Conservation (phyloP, 2,329 filamentous ascomycete genomes). For the Proliferodiscus dingleyae region DNA sequence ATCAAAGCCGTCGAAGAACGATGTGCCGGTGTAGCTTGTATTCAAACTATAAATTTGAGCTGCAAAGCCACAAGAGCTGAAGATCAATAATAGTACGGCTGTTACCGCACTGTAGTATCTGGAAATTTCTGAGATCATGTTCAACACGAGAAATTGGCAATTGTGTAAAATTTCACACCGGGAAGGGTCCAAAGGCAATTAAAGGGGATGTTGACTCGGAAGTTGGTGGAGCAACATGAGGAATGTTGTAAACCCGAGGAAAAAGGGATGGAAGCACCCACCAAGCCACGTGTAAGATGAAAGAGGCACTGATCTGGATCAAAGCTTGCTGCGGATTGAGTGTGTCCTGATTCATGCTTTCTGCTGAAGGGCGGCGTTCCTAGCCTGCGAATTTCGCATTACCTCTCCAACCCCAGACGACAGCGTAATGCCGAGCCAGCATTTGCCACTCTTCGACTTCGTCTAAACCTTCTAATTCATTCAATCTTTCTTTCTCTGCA, state of each 20-base stretch:
- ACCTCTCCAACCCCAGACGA: slow-evolving; percentile 75
- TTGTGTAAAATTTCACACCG: too few relatives aligned
- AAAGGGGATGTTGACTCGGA: background rate
- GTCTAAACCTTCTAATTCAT: slow-evolving; percentile 79
- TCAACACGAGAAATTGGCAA: background rate
- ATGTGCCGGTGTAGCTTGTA: slow-evolving; percentile 12
- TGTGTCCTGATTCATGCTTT: background rate
- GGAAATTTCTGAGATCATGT: background rate
- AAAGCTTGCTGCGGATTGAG: too few relatives aligned
- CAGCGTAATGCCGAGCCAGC: slow-evolving; percentile 80
- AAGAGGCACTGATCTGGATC: too few relatives aligned
- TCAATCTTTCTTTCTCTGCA: slow-evolving; percentile 73
- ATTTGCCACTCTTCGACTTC: slow-evolving; percentile 93
- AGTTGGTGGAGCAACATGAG: background rate
- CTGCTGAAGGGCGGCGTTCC: slow-evolving; percentile 2
- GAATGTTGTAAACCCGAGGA: background rate
- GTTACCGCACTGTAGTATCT: background rate
- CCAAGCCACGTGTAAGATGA: too few relatives aligned
- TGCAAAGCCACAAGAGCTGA: background rate
- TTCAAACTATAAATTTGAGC: slow-evolving; percentile 15
- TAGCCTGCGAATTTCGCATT: slow-evolving; percentile 16
- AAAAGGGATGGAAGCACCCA: background rate
- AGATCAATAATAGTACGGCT: slow-evolving; percentile 1
- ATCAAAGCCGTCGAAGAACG: slow-evolving; percentile 43
- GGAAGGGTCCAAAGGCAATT: background rate